phyloP scores from a whole-genome alignment of 768 basidiomycete genomes.

The Boletus vinaceobasis region DNA sequence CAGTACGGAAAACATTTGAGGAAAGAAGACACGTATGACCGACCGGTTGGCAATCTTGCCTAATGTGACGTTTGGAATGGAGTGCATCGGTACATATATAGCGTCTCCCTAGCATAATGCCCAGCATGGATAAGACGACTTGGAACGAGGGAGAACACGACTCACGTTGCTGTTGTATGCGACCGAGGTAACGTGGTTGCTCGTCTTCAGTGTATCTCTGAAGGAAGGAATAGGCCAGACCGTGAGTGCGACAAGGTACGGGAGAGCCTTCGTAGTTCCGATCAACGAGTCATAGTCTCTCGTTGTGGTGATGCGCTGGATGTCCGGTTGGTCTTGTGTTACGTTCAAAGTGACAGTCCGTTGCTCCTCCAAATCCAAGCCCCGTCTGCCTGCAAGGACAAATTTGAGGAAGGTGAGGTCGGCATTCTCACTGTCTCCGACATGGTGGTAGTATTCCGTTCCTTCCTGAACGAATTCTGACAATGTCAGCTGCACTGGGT shows the following conservation, averaged over 20 bases:
- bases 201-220: background rate
- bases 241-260: background rate
- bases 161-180: background rate
- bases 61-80: background rate
- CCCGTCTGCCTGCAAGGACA: background rate
- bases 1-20: background rate
- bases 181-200: background rate
- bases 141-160: too few species aligned
- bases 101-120: background rate
- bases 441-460: too few species aligned
- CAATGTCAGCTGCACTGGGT: too few species aligned
- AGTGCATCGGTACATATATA: background rate
- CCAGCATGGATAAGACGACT: too few species aligned
- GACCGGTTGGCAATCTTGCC: background rate
- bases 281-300: conserved; percentile 5
- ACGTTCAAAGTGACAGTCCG: background rate
- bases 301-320: background rate
- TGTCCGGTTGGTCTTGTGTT: background rate
- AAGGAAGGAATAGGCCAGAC: conserved; percentile 3
- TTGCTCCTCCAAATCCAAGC: background rate
- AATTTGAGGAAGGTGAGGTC: conserved; percentile 3
- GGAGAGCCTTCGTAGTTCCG: background rate
- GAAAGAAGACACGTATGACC: background rate
- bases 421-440: too few species aligned
- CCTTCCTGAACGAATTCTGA: background rate